Base-by-base conservation (phyloP, 2,329 filamentous ascomycete genomes). In the Pochonia chlamydosporia region DNA sequence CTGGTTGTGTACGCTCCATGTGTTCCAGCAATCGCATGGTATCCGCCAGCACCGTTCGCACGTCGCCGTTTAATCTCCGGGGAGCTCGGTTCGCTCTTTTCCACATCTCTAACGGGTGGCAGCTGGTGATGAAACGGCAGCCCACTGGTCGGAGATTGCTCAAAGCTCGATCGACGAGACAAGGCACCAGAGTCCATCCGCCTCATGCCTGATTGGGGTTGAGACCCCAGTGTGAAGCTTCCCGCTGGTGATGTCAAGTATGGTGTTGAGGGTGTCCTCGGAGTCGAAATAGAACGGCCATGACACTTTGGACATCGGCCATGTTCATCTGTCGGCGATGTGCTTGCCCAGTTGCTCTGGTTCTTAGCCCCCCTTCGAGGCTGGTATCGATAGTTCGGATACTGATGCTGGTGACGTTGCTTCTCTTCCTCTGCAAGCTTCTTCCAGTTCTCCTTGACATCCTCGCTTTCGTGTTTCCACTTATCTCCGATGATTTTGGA, bases 401-500 rank as follows among this genome's bases (percentile, higher is more conserved):
- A 96, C 68, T 91, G 87, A 53, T 84, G 83, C 60, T 89, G 85
- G 65, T 99, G 93, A 16, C 87, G 85, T 51, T 82, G 74, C 72
- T 97, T 97, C 66, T 97, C 93, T 69, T 96, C 87, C 69, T 95
- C 89, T 50, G 93, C 93, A 48, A 95, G 78, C 51, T 78, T 77
- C 66, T 93, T 95, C 93, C 93, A 99, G 63, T 84, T 79, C 53
- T 83, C 80, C 68, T 95, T 95, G 48, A 84, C 76, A 45, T 87
- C 81, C 21, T 85, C 77, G 4, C 82, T 70, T 60, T 95, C 84
- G 47, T 82, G 78, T 59, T 85, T 83, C 93, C 93, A 99, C 78
- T 91, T 85, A 64, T 89, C 82, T 44, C 92, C 92, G 56, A 97
- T 95, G 58, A 97, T 95, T 69, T 96, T 96, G 54, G 92, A 96